Conservation (phyloP, 2,329 filamentous ascomycete genomes). For the Aureobasidium sp. region DNA sequence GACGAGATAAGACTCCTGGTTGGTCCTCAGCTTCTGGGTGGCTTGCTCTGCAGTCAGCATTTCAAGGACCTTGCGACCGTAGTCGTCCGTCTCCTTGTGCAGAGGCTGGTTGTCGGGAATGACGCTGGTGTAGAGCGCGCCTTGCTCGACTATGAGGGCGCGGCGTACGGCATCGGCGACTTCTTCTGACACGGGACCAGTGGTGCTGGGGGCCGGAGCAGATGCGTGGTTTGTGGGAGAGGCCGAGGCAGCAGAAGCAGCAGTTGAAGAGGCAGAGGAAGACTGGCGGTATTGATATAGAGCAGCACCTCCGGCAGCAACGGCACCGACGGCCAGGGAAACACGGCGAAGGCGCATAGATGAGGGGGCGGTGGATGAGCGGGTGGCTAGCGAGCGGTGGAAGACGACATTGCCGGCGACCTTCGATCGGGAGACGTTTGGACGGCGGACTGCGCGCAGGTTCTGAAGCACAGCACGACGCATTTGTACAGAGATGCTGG, state of each 20-base stretch:
- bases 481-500: constrained; percentile 41
- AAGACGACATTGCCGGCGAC: not conserved
- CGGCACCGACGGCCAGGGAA: constrained; percentile 60
- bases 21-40: constrained; percentile 76
- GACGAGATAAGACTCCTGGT: constrained; percentile 86
- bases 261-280: not conserved
- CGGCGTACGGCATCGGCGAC: constrained; percentile 49
- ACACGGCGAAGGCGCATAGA: constrained; percentile 66
- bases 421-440: constrained; percentile 28
- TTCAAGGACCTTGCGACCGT: constrained; percentile 78
- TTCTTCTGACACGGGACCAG: constrained; percentile 26
- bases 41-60: constrained; percentile 96
- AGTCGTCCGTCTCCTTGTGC: constrained; percentile 78
- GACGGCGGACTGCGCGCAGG: constrained; percentile 60
- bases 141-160: constrained; percentile 80
- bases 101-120: constrained; percentile 80
- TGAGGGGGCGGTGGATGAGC: constrained; percentile 29
- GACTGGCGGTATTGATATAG: constrained; percentile 58
- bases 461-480: constrained; percentile 63
- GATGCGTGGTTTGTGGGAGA: constrained; percentile 17
- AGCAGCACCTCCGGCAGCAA: constrained; percentile 61
- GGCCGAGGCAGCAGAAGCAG: constrained; percentile 37
- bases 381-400: constrained; percentile 36
- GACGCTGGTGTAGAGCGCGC: constrained; percentile 81
- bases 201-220: constrained; percentile 16